Evolutionary conservation across 441 rosid genomes (phyloP).

Genomic region (Bocquillonia castaneifolia): DNA sequence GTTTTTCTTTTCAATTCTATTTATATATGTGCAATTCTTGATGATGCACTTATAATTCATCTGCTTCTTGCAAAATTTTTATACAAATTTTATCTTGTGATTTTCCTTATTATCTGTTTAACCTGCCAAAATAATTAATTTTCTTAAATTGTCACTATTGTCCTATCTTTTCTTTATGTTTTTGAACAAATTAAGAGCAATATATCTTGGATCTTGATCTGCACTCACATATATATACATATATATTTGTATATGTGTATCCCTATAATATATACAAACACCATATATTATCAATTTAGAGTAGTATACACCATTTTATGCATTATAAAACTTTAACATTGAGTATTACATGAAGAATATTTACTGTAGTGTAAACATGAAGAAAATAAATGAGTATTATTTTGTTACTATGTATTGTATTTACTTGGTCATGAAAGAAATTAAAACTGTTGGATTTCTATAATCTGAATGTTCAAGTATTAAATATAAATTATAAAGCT

Average conservation of each 20-base stretch:
- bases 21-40: neutral
- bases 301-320: too few species aligned
- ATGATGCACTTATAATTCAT: neutral
- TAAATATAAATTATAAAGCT: neutral
- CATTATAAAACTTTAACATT: neutral
- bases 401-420: neutral
- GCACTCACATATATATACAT: neutral
- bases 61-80: neutral
- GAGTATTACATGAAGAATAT: neutral
- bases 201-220: constrained; percentile 2
- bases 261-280: too few species aligned
- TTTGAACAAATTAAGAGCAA: neutral
- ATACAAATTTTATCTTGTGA: neutral
- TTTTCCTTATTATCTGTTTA: neutral
- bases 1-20: neutral
- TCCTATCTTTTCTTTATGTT: neutral
- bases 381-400: neutral
- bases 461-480: neutral
- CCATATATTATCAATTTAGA: neutral
- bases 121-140: neutral
- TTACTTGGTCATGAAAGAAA: neutral
- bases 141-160: neutral
- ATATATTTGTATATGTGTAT: neutral
- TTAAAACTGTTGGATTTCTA: neutral
- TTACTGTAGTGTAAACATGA: neutral